Base-by-base conservation (phyloP, 352 stramenopile genomes). In the Phytopythium chamaehyphon region DNA sequence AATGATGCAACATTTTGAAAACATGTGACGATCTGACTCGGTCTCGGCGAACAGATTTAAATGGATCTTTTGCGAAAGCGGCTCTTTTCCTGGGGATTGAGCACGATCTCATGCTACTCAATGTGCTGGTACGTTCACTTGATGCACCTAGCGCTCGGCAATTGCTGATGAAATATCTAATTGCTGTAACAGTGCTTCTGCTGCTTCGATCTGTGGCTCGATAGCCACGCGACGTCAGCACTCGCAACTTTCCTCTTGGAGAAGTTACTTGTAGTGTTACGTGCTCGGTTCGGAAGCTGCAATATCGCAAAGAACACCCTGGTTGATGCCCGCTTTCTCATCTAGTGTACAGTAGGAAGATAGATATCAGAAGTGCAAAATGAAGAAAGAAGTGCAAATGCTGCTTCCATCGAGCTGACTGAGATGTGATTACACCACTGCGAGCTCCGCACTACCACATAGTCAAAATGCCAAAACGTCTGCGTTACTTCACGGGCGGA, bases 41-140 rank as follows among this genome's bases (percentile, higher is more conserved):
- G 18, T n/a, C n/a, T 3, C n/a, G n/a, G n/a, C n/a, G 26, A 40
- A 18, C 49, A 83, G 85, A 95, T 46, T 69, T 62, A 6, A 50
- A 61, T 7, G 71, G 59, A n/a, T 74, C 43, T 21, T 94, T 90
- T 54, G 59, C 71, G 14, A 64, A 68, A 12, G 59, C 55, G 0
- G 70, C 87, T 12, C 43, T 96, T 6, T 85, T 91, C 12, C 64
- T 93, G 9, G 86, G 86, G 8, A 69, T 90, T 19, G 85, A 96
- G 61, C 86, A 85, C 50, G 87, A 96, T 47, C 72, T 97, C 26
- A 85, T 96, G 70, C 55, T 96, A 38, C 72, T 96, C 47, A 90
- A 97, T 57, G 63, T 96, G n/a, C 62, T 93, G 51, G 73, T 92
- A 69, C 62, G 75, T 21, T 35, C 2, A 8, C 15, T 10, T 21